These are phyloP conservation scores for Hypomontagnella submonticulosa DNA, from an alignment of 495 filamentous ascomycete genomes.

Conservation along the genomic window DNA sequence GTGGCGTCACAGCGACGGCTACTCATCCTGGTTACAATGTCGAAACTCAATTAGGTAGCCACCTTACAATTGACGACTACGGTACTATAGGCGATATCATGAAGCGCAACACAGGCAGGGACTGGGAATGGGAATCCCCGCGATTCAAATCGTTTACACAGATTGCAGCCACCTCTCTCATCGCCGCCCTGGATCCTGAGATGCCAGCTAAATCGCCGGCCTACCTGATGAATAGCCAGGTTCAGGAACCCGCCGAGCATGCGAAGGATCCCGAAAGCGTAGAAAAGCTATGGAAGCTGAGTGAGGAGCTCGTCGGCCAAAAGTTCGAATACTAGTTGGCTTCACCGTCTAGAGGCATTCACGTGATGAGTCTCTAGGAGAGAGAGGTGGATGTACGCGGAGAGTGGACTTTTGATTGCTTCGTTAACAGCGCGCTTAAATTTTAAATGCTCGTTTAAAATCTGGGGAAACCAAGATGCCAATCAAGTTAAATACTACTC, in stretches of 20 bases:
- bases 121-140: slow-evolving; percentile 22
- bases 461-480: too few species aligned
- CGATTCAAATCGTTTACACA: slow-evolving; percentile 23
- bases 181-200: slow-evolving; percentile 35
- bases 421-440: too few species aligned
- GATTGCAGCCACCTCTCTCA: slow-evolving; percentile 36
- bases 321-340: slow-evolving; percentile 47
- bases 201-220: slow-evolving; percentile 33
- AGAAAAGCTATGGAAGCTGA: slow-evolving; percentile 59
- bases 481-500: too few species aligned
- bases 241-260: slow-evolving; percentile 35
- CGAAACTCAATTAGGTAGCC: slow-evolving; percentile 14
- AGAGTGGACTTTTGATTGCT: too few species aligned
- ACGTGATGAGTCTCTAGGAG: too few species aligned
- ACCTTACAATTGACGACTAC: slow-evolving; percentile 28
- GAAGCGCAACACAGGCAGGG: slow-evolving; percentile 27
- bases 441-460: too few species aligned
- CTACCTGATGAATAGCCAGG: slow-evolving; percentile 29
- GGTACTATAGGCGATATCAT: slow-evolving; percentile 8
- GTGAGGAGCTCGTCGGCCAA: slow-evolving; percentile 61
- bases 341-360: too few species aligned
- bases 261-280: slow-evolving; percentile 50
- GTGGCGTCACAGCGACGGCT: slow-evolving; percentile 47
- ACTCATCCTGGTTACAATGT: slow-evolving; percentile 53
- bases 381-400: too few species aligned